A percentile compares a stretch with the other conserved stretches of the same genome.
Conservation (phyloP, 169 alveolate species). For the Eimeria acervulina region DNA sequence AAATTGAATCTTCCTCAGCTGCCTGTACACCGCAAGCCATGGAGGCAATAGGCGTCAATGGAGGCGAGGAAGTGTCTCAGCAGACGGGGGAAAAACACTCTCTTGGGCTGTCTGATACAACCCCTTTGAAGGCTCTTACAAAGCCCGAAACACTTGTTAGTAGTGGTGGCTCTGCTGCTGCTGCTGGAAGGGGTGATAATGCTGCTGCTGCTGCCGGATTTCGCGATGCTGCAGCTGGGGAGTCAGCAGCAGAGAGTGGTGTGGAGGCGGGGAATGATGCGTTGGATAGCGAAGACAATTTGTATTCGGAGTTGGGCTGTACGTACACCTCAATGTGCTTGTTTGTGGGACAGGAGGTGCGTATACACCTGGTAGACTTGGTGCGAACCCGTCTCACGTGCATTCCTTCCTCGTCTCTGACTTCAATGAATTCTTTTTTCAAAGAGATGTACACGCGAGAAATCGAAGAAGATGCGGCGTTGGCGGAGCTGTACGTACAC, state of each 20-base stretch:
- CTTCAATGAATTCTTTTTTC: neutral
- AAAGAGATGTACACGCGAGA: neutral
- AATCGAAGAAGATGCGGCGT: neutral
- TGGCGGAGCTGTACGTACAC: conserved; percentile 56
- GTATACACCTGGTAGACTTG: conserved; percentile 69
- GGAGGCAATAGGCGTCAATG: neutral
- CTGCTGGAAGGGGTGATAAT: neutral
- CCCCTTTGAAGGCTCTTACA: neutral
- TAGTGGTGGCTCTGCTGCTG: neutral
- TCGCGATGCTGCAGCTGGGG: neutral
- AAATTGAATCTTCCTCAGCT: neutral
- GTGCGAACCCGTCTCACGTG: conserved; percentile 30
- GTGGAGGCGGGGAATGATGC: neutral
- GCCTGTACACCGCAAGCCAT: conserved; percentile 26
- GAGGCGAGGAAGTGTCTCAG: neutral
- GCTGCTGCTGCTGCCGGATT: neutral
- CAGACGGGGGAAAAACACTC: neutral
- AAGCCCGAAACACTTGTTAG: neutral
- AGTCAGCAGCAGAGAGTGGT: neutral
- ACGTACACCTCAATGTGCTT: neutral
- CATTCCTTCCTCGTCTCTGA: neutral
- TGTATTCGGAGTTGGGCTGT: neutral
- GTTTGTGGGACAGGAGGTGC: conserved; percentile 74
- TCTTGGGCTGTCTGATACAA: neutral
- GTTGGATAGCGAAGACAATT: neutral